phyloP scores from a whole-genome alignment of 176 grass and related monocot species.

The Elymus sibiricus region DNA sequence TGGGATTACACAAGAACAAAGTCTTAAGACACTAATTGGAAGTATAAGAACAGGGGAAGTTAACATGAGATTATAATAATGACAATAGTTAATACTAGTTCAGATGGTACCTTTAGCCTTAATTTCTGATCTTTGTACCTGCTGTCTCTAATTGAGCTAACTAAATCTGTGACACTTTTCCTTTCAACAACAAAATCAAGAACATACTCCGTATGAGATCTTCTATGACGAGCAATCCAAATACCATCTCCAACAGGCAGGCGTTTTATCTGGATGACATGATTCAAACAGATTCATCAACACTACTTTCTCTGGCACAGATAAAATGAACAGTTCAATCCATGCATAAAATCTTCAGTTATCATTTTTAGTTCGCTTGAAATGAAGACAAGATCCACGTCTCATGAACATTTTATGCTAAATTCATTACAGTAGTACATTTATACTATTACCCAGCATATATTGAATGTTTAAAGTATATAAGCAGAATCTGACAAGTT shows the following conservation, averaged over 20 bases:
- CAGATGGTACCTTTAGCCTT: constrained; percentile 66
- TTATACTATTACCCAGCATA: not conserved
- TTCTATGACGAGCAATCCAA: constrained; percentile 72
- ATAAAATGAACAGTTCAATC: constrained; percentile 9
- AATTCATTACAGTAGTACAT: not conserved
- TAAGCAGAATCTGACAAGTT: not conserved
- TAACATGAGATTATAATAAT: not conserved
- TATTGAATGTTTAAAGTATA: not conserved
- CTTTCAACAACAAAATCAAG: constrained; percentile 97
- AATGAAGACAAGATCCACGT: not conserved
- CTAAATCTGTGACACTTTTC: constrained; percentile 74
- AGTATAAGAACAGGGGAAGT: not conserved
- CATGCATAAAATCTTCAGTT: not conserved
- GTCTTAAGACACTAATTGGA: constrained; percentile 9
- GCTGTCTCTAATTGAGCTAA: constrained; percentile 75
- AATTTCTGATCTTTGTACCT: constrained; percentile 95
- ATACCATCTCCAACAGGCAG: constrained; percentile 91
- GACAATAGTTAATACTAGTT: constrained; percentile 8
- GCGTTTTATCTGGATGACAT: constrained; percentile 50
- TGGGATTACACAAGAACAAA: constrained; percentile 1
- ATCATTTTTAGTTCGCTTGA: constrained; percentile 3
- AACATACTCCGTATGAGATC: constrained; percentile 64
- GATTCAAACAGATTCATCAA: constrained; percentile 34
- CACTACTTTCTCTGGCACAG: not conserved
- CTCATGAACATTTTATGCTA: not conserved